Percentiles rank a stretch among this genome's conserved stretches.
Conservation (phyloP, 495 filamentous ascomycete genomes). For the Xylaria curta region DNA sequence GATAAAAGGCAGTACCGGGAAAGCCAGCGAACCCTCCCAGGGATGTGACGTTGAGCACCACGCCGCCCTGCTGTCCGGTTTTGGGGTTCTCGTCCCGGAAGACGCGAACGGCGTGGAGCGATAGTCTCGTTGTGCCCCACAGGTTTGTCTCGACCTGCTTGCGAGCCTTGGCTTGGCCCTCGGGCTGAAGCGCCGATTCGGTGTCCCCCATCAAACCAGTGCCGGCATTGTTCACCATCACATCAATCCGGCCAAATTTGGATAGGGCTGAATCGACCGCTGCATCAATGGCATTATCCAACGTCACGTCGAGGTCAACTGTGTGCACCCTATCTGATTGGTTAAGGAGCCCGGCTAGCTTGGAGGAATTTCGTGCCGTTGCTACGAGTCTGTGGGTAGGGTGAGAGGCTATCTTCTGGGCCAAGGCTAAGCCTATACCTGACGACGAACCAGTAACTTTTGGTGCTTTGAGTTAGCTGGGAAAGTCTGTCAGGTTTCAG, state of each 20-base stretch:
- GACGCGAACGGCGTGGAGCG: slow-evolving; percentile 49
- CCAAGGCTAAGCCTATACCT: slow-evolving; percentile 50
- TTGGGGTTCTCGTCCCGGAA: slow-evolving; percentile 48
- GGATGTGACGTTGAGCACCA: slow-evolving; percentile 58
- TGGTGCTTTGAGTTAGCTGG: neutral
- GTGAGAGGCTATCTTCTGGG: slow-evolving; percentile 41
- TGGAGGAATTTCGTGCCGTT: slow-evolving; percentile 45
- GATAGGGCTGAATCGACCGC: slow-evolving; percentile 44
- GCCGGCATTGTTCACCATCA: slow-evolving; percentile 38
- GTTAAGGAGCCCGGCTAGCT: slow-evolving; percentile 41
- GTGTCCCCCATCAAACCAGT: slow-evolving; percentile 49
- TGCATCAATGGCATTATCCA: slow-evolving; percentile 42
- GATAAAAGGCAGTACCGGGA: slow-evolving; percentile 57
- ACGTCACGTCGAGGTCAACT: slow-evolving; percentile 14
- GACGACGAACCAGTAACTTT: slow-evolving; percentile 54
- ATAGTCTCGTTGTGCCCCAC: slow-evolving; percentile 52
- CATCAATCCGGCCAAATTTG: slow-evolving; percentile 54
- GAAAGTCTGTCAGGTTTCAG: neutral
- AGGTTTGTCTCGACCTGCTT: slow-evolving; percentile 56
- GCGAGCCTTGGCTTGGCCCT: slow-evolving; percentile 36
- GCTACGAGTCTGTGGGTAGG: slow-evolving; percentile 51
- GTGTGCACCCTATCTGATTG: slow-evolving; percentile 1
- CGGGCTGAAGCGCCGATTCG: slow-evolving; percentile 47
- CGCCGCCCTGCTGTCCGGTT: slow-evolving; percentile 48
- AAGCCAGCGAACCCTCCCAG: slow-evolving; percentile 55